A percentile compares a stretch with the other conserved stretches of the same genome.
These are phyloP conservation scores for Tetrapisispora taiwanensis DNA, from an alignment of 805 yeast genomes.

Conservation along the genomic window DNA sequence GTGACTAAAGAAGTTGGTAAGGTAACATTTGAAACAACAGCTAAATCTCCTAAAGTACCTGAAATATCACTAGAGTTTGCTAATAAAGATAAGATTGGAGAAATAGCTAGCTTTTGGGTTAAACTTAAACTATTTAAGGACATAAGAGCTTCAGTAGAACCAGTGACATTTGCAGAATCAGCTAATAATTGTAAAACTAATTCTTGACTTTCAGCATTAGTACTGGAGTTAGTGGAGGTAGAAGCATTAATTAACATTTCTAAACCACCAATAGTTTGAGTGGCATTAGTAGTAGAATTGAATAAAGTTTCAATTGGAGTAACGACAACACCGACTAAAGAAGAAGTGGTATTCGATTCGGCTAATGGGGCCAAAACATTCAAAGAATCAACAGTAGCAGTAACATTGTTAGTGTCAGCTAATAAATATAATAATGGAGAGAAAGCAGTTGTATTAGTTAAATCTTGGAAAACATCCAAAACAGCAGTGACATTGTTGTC, in stretches of 20 bases:
- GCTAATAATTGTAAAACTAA: conserved; percentile 16
- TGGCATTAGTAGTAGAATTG: conserved; percentile 10
- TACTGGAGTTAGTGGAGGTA: conserved; percentile 6
- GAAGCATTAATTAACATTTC: conserved; percentile 10
- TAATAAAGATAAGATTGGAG: conserved; percentile 21
- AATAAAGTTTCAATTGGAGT: conserved; percentile 11
- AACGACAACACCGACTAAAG: conserved; percentile 10
- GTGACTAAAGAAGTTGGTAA: conserved; percentile 13
- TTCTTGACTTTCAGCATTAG: conserved; percentile 4
- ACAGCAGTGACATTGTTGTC: conserved; percentile 12
- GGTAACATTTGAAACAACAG: conserved; percentile 14
- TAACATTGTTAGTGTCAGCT: conserved; percentile 16
- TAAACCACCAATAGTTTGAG: conserved; percentile 15
- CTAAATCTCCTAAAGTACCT: conserved; percentile 16
- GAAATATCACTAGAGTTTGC: conserved; percentile 14
- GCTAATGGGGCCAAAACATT: conserved; percentile 22
- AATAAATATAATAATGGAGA: conserved; percentile 23
- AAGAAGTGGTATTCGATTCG: conserved; percentile 8
- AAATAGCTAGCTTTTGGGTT: conserved; percentile 14
- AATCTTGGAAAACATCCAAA: conserved; percentile 17
- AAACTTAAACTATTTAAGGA: conserved; percentile 17
- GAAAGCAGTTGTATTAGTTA: conserved; percentile 22
- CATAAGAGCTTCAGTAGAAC: conserved; percentile 19
- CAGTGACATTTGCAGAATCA: conserved; percentile 18
- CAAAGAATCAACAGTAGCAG: conserved; percentile 20